Evolutionary conservation across 2,329 filamentous ascomycete genomes (phyloP).

Genomic region (Cadophora luteo-olivacea): DNA sequence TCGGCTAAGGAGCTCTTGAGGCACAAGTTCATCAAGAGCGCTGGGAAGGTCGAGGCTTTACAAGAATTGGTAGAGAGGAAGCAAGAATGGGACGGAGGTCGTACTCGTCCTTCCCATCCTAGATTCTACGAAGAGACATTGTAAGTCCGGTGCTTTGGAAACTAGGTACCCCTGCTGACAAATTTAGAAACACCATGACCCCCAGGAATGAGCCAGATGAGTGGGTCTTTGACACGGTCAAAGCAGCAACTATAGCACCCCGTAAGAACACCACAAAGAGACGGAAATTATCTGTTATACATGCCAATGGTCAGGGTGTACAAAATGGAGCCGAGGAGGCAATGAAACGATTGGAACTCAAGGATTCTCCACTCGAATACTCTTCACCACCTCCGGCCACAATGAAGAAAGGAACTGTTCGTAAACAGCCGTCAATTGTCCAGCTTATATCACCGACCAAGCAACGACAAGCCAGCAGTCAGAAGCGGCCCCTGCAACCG

Average conservation of each 20-base stretch:
- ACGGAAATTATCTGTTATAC: conserved; percentile 63
- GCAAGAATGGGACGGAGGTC: conserved; percentile 80
- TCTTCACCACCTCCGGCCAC: conserved; percentile 61
- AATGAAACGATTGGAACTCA: conserved; percentile 65
- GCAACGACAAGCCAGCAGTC: conserved; percentile 38
- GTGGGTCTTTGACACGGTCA: conserved; percentile 96
- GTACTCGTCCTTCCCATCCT: conserved; percentile 70
- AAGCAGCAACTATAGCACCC: conserved; percentile 67
- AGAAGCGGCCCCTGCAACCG: conserved; percentile 80
- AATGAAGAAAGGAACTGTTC: conserved; percentile 64
- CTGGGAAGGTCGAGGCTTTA: conserved; percentile 86
- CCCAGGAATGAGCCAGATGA: conserved; percentile 76
- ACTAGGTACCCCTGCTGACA: conserved; percentile 29
- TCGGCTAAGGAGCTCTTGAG: conserved; percentile 86
- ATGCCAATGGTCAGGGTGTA: conserved; percentile 49
- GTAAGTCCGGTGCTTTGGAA: conserved; percentile 46
- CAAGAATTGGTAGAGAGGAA: conserved; percentile 86
- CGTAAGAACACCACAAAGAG: conserved; percentile 58
- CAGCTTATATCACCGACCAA: conserved; percentile 43
- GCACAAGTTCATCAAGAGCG: conserved; percentile 86
- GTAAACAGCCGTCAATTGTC: conserved; percentile 47
- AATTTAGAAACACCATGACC: conserved; percentile 65
- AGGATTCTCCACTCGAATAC: conserved; percentile 64
- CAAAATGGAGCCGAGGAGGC: conserved; percentile 57
- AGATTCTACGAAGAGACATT: conserved; percentile 96